These are phyloP conservation scores for Agrostemma githago DNA, from an alignment of 148 eudicot species.

Conservation along the genomic window DNA sequence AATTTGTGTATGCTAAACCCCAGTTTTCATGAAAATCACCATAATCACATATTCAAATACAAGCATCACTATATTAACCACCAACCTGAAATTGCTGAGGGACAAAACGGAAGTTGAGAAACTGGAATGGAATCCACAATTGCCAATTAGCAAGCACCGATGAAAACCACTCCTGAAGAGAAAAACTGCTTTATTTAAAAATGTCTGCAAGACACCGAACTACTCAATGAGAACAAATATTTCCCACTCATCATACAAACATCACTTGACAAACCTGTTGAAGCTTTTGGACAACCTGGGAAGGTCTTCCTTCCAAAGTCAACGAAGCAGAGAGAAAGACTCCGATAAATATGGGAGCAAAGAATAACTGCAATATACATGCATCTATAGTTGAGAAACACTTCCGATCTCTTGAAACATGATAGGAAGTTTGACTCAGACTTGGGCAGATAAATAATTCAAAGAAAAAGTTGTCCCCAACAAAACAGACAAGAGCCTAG, in stretches of 20 bases:
- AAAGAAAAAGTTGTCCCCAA: neutral
- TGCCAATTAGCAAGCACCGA: conserved; percentile 91
- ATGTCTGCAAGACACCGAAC: neutral
- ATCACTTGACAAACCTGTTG: conserved; percentile 50
- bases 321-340: conserved; percentile 60
- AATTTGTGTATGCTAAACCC: neutral
- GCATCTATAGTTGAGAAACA: neutral
- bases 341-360: conserved; percentile 80
- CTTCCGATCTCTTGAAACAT: conserved; percentile 3
- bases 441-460: neutral
- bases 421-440: conserved; percentile 5
- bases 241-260: neutral
- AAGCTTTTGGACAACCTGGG: conserved; percentile 79
- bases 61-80: neutral
- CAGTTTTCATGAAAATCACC: neutral
- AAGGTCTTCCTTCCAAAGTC: conserved; percentile 76
- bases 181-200: neutral
- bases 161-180: conserved; percentile 77
- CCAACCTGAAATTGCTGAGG: conserved; percentile 96
- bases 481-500: conserved; percentile 7
- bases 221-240: neutral
- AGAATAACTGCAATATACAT: conserved; percentile 59
- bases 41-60: neutral
- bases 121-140: conserved; percentile 96
- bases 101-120: conserved; percentile 88